A percentile compares a stretch with the other conserved stretches of the same genome.
phyloP scores from a whole-genome alignment of 164 flowering plant species.

The Echeveria elegans region DNA sequence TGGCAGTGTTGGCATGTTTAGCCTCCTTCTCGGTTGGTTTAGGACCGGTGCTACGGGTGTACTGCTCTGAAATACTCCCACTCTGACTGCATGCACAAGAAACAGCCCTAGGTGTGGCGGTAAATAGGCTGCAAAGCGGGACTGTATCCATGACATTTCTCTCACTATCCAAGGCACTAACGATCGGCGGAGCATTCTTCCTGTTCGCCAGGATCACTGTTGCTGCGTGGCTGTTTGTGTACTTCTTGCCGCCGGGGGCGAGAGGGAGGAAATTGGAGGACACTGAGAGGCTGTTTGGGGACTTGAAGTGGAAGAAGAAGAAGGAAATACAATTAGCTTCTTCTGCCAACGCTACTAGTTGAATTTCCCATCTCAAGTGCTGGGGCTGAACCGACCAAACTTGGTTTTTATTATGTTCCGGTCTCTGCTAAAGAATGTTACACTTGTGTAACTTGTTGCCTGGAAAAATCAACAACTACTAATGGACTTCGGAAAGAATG shows the following conservation, averaged over 20 bases:
- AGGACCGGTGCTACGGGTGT: conserved; percentile 26
- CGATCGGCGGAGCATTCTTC: conserved; percentile 31
- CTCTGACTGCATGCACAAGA: conserved; percentile 51
- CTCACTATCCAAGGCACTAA: conserved; percentile 30
- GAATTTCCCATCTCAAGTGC: too few species aligned
- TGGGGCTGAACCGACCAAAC: too few species aligned
- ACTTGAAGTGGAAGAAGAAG: conserved; percentile 34
- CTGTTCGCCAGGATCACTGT: conserved; percentile 25
- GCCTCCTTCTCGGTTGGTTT: conserved; percentile 47
- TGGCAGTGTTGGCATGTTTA: conserved; percentile 30
- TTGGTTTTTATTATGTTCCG: too few species aligned
- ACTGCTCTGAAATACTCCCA: conserved; percentile 51
- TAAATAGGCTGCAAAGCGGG: conserved; percentile 50
- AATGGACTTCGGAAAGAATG: not conserved
- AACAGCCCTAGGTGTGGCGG: conserved; percentile 45
- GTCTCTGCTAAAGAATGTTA: too few species aligned
- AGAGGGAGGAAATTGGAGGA: conserved; percentile 26
- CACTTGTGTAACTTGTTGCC: too few species aligned
- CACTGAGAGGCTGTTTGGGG: conserved; percentile 42
- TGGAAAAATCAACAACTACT: too few species aligned
- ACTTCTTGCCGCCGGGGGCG: conserved; percentile 30
- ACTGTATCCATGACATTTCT: conserved; percentile 49
- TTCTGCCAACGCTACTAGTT: not conserved
- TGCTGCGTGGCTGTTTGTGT: conserved; percentile 37
- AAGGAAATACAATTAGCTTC: not conserved